Base-by-base conservation (phyloP, 176 grass and related monocot species). In the Guadua angustifolia region DNA sequence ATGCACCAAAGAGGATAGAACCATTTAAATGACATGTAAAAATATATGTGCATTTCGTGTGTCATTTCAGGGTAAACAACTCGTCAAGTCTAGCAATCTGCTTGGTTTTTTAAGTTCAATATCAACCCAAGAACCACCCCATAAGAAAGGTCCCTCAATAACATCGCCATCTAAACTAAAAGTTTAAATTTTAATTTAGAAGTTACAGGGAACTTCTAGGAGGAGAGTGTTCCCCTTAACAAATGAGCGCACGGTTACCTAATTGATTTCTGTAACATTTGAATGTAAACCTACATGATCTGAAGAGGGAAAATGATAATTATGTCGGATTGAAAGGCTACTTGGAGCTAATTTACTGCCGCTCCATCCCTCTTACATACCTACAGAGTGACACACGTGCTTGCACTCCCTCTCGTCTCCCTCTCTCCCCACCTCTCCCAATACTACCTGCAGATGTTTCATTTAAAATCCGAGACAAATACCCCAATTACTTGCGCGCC, bases 1-100 rank as follows among this genome's bases (percentile, higher is more conserved):
- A 51, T 46, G 49, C 51, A 67, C 49, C 18, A 64, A 84, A 66
- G 11, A 65, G 42, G 73, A 67, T 18, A 61, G 7, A 50, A 63
- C 21, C 8, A 43, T 33, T 83, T 70, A n/a, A 10, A 83, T 63
- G 44, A 5, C 19, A 83, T 75, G 33, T 75, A 78, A 24, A 71
- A 66, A n/a, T 22, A 33, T 18, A 69, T 56, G 43, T 50, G 3
- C 56, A 45, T 18, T 61, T 7, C 14, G 17, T 44, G 57, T 51
- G 1, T 40, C 21, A 84, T 45, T 79, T 63, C 69, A 81, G 19
- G 56, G 18, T 73, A 78, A 61, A 66, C 11, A 83, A 42, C 19
- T 35, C 36, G 29, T 29, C 29, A 66, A 65, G 7, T 56, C 73
- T 40, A 56, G 74, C 7, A 73, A 50, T 52, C 44, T 46, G 13